A percentile compares a stretch with the other conserved stretches of the same genome.
phyloP scores from a whole-genome alignment of 2,329 filamentous ascomycete species.

The Sporothrix dimorphospora region DNA sequence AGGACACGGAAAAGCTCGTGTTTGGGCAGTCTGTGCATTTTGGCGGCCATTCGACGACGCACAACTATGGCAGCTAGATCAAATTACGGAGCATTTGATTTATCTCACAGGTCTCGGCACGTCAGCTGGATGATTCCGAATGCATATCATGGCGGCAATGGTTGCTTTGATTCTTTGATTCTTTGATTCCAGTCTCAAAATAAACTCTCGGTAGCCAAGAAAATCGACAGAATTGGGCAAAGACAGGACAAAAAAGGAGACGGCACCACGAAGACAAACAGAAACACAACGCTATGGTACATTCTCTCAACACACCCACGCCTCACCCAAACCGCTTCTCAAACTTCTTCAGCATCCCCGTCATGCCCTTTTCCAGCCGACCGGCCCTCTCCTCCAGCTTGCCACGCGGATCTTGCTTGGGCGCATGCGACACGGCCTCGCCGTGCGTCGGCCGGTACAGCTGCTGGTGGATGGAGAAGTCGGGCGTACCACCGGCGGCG shows the following conservation, averaged over 20 bases:
- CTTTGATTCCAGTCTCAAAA: conserved; percentile 13
- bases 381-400: conserved; percentile 68
- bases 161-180: not conserved
- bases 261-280: not conserved
- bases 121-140: conserved; percentile 4
- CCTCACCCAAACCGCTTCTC: conserved; percentile 70
- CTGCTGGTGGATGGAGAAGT: conserved; percentile 69
- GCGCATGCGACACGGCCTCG: conserved; percentile 53
- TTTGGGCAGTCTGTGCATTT: not conserved
- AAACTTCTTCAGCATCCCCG: conserved; percentile 74
- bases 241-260: not conserved
- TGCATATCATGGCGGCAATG: not conserved
- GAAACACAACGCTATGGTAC: not conserved
- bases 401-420: conserved; percentile 51
- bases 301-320: not conserved
- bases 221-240: not conserved
- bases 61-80: not conserved
- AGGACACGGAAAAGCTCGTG: not conserved
- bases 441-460: conserved; percentile 69
- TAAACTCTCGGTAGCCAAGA: not conserved
- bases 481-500: conserved; percentile 38
- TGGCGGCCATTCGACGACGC: not conserved
- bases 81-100: not conserved
- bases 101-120: not conserved
- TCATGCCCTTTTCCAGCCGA: conserved; percentile 69